Conservation (phyloP, 345 rosid genomes). For the Reutealis trisperma region DNA sequence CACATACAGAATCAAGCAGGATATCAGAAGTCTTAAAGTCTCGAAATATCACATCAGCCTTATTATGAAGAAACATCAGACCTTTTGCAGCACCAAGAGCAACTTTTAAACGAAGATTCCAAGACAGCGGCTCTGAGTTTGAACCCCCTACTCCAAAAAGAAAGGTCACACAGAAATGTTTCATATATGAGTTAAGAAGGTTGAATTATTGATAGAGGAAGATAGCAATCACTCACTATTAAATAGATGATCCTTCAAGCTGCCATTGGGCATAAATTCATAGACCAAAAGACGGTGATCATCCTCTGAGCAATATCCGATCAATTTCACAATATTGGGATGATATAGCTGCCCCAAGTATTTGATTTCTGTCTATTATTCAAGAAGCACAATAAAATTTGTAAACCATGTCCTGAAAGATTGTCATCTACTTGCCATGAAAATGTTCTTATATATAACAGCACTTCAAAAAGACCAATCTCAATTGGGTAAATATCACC, state of each 20-base stretch:
- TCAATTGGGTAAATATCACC: background rate
- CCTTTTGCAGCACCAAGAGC: constrained; percentile 31
- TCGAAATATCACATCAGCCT: constrained; percentile 27
- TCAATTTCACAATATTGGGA: constrained; percentile 32
- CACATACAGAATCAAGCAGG: constrained; percentile 30
- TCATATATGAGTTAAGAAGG: background rate
- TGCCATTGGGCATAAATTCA: constrained; percentile 34
- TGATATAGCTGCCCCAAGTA: constrained; percentile 29
- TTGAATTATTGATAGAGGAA: background rate
- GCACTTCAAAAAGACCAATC: too few species aligned
- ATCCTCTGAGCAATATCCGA: constrained; percentile 30
- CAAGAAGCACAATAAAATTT: background rate
- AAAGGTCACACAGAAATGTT: background rate
- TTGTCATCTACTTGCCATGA: background rate
- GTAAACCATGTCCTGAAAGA: background rate
- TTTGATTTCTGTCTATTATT: constrained; percentile 25
- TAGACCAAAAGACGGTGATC: constrained; percentile 31
- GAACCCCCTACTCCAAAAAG: constrained; percentile 21
- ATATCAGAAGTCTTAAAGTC: constrained; percentile 32
- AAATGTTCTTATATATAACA: background rate
- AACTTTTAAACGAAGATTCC: constrained; percentile 27
- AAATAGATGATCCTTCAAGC: constrained; percentile 28
- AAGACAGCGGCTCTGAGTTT: constrained; percentile 28
- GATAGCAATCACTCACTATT: constrained; percentile 19
- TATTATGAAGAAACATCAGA: constrained; percentile 29